Conservation (phyloP, 2,329 filamentous ascomycete species). For the Botrytis fragariae region DNA sequence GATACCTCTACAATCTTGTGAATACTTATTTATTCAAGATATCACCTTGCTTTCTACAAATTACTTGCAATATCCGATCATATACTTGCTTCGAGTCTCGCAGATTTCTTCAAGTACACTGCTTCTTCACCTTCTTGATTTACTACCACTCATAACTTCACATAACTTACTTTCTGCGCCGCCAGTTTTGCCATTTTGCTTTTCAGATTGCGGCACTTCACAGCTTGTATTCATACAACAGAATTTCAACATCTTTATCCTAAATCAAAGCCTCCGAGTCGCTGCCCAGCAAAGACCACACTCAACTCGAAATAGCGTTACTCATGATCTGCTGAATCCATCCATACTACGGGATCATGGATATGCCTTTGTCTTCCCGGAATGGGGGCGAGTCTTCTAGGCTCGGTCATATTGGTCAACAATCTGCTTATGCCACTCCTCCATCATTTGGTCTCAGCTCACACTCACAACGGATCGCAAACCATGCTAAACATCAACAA, state of each 20-base stretch:
- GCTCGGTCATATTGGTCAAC: neutral
- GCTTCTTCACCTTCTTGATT: neutral
- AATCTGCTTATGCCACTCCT: neutral
- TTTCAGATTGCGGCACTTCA: neutral
- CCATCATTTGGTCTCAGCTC: neutral
- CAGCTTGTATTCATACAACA: neutral
- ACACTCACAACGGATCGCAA: neutral
- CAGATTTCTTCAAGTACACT: neutral
- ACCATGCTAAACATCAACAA: constrained; percentile 67
- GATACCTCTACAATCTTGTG: neutral
- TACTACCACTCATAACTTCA: neutral
- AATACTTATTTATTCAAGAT: neutral
- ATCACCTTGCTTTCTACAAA: neutral
- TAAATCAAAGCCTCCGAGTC: neutral
- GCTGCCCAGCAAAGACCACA: neutral
- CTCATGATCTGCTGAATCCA: neutral
- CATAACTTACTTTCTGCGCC: neutral
- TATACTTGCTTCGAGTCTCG: neutral
- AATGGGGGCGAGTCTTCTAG: neutral
- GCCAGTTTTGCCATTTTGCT: neutral
- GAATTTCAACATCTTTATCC: neutral
- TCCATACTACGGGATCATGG: neutral
- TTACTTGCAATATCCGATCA: neutral
- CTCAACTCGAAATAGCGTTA: neutral
- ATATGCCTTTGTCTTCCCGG: neutral